Evolutionary conservation across 345 rosid species (phyloP), one percentile per base, ranked within the genome.

Genomic region (Hibiscus trionum): DNA sequence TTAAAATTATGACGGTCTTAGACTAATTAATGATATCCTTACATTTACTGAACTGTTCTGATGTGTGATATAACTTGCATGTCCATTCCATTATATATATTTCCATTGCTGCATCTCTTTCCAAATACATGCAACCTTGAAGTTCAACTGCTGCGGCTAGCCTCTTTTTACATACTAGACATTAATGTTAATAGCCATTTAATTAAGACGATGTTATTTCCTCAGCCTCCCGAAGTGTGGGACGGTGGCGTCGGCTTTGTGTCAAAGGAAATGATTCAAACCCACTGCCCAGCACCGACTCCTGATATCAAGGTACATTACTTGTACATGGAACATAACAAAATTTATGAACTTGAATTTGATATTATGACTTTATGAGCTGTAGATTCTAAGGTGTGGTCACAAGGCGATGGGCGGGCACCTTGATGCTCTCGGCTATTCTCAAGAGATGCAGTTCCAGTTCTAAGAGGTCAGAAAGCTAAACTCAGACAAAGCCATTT

Each of bases 181-280:
- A 10, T 42, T 42, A 42, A 42, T 2, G 47, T 42, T 39, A 8
- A 37, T 60, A 19, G 50, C 49, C 12, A 9, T 63, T 11, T 55
- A 58, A 33, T 14, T 65, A n/a, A 39, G 53, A 61, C 53, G 2
- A 24, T 50, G 61, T 64, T 67, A 35, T 58, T 58, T 73, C 66
- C 64, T 79, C 86, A 94, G 97, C 93, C 99, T 77, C 97, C 97
- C 21, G 94, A 90, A 76, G 80, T 42, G 14, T 95, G 98, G 99
- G 80, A 90, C 69, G 96, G 90, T 7, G 98, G 99, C 66, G 88
- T 87, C 68, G 98, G 97, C 80, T 92, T 87, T 74, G 93, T 90
- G 62, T 78, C 98, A 0, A 89, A 88, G 87, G 99, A 95, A 78
- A 95, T 95, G 88, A 92, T 92, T 78, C 85, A 86, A 82, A 24